Evolutionary conservation across 2,329 filamentous ascomycete genomes (phyloP), one percentile per base, ranked within the genome.

Genomic region (Parasarocladium wereldwijsianum): DNA sequence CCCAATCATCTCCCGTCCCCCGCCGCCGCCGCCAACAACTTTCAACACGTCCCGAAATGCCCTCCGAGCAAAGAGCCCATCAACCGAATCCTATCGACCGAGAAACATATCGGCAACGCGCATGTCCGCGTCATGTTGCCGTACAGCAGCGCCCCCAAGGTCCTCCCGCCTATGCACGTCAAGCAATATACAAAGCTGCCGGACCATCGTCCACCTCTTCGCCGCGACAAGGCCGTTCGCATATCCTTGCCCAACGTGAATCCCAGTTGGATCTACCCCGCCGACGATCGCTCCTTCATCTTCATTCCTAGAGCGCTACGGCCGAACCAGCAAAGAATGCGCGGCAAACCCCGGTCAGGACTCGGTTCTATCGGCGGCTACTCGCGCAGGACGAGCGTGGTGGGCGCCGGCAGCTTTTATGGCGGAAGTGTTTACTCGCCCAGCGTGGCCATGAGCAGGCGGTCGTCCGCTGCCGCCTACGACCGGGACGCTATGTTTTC

Each of bases 231-330:
- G 51, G 90, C 90, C 6, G 90, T 96, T 23, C 78, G 90, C 29
- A 83, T 98, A 41, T 94, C 85, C 7, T 64, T 98, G 24, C 87
- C 90, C 2, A 67, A 79, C 17, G 69, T 80, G 38, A 62, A 73
- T 9, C 81, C 84, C 20, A 74, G 81, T 38, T 94, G 94, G 52
- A 86, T 94, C 36, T 93, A 90, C 54, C 90, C 90, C 5, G 80
- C 85, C 3, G 65, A 71, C 26, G 86, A 94, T 44, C 68, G 90
- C 39, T 96, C 90, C 0, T 98, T 98, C 52, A 93, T 94, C 44
- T 98, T 98, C 56, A 98, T 98, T 36, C 90, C 90, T 9, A 71
- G 90, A 40, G 87, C 87, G 8, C 69, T 94, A 59, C 74, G 90
- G 41, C 90, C 90, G 10, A 94, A 93, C 49, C 85, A 93, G 50